Conservation (phyloP, 805 yeast species). For the Spathaspora arborariae region DNA sequence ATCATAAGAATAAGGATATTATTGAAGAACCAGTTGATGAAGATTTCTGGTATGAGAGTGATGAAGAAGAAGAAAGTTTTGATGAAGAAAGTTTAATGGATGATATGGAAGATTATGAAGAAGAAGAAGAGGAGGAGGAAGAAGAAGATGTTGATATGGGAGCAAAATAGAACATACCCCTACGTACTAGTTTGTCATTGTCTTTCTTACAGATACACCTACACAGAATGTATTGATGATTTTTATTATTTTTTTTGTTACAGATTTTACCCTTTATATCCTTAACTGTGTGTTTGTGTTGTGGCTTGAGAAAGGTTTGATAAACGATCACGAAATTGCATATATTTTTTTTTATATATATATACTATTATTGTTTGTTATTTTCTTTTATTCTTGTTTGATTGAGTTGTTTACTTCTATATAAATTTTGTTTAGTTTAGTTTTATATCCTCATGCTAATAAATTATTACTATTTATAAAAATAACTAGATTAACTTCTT, state of each 20-base stretch:
- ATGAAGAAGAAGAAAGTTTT: conserved; percentile 41
- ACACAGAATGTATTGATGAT: background rate
- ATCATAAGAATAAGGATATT: conserved; percentile 37
- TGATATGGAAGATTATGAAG: conserved; percentile 47
- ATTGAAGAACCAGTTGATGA: conserved; percentile 63
- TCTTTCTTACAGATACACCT: background rate
- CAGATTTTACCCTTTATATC: background rate
- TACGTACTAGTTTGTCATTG: background rate
- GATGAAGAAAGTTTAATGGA: conserved; percentile 48
- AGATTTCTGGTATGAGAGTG: conserved; percentile 76
- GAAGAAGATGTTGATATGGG: conserved; percentile 35
- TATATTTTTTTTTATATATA: background rate
- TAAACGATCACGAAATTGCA: background rate
- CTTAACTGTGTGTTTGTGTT: background rate
- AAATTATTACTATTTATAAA: background rate
- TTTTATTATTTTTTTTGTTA: too few species aligned
- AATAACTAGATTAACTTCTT: background rate
- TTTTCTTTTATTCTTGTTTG: background rate
- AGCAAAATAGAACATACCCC: conserved; percentile 4
- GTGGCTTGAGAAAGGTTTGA: background rate
- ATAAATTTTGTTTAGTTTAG: background rate
- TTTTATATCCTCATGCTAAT: background rate
- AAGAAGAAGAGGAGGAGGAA: conserved; percentile 58
- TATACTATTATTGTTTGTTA: too few species aligned
- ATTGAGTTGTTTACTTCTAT: background rate